Evolutionary conservation across 495 filamentous ascomycete genomes (phyloP).

Genomic region (Darksidea phi): DNA sequence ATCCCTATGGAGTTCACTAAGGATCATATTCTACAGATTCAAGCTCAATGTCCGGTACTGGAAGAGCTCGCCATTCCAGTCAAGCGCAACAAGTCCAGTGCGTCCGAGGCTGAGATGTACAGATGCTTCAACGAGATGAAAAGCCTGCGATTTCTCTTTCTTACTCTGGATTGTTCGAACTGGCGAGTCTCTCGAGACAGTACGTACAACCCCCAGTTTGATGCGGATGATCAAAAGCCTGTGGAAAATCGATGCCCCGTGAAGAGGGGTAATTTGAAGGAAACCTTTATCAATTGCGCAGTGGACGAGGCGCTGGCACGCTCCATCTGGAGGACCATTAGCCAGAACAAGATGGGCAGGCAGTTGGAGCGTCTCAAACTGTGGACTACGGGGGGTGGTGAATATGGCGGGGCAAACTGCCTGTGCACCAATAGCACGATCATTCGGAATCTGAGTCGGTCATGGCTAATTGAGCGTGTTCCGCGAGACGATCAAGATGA

Average conservation of each 20-base stretch:
- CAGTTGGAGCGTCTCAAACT: conserved; percentile 21
- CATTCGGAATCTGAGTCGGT: conserved; percentile 17
- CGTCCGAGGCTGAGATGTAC: conserved; percentile 21
- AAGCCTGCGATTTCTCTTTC: conserved; percentile 18
- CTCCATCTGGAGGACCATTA: conserved; percentile 24
- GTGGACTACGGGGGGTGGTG: conserved; percentile 14
- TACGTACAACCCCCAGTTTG: conserved; percentile 20
- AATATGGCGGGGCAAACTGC: background rate
- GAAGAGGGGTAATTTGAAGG: conserved; percentile 17
- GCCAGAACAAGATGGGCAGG: conserved; percentile 16
- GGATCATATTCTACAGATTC: conserved; percentile 22
- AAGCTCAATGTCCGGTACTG: conserved; percentile 19
- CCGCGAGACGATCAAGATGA: conserved; percentile 20
- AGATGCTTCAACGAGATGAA: conserved; percentile 19
- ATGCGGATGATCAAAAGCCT: conserved; percentile 18
- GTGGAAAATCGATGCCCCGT: background rate
- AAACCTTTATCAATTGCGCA: conserved; percentile 26
- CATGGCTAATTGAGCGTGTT: conserved; percentile 29
- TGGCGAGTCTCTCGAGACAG: conserved; percentile 21
- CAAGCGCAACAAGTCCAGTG: conserved; percentile 26
- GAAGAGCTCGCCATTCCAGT: conserved; percentile 21
- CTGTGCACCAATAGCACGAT: background rate
- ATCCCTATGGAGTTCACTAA: conserved; percentile 26
- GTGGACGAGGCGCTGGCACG: conserved; percentile 29
- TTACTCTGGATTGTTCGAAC: conserved; percentile 24